Evolutionary conservation across 148 eudicot genomes (phyloP).

Genomic region (Vaccinium darrowii): DNA sequence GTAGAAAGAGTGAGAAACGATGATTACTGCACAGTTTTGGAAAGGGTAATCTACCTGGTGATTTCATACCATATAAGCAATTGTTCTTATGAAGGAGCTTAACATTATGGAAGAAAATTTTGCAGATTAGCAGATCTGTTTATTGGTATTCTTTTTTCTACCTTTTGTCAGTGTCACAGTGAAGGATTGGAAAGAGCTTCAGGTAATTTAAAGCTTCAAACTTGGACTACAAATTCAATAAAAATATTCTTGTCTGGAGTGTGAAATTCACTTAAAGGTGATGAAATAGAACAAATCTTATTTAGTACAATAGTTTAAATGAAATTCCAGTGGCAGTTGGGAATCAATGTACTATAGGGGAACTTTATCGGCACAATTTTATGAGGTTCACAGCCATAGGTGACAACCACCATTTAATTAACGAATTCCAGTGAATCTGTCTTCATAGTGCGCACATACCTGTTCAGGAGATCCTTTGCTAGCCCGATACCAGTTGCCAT

Average conservation of each 20-base stretch:
- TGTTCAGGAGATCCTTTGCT: slow-evolving; percentile 78
- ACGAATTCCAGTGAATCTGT: not conserved
- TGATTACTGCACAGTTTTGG: not conserved
- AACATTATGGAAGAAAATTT: not conserved
- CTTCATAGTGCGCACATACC: slow-evolving; percentile 20
- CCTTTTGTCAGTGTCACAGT: not conserved
- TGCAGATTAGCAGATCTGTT: not conserved
- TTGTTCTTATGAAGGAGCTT: not conserved
- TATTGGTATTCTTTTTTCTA: not conserved
- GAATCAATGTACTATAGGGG: not conserved
- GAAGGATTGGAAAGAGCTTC: slow-evolving; percentile 2
- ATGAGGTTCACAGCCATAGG: not conserved
- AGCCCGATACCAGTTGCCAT: slow-evolving; percentile 67
- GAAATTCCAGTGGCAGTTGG: not conserved
- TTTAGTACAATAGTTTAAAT: not conserved
- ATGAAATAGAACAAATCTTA: too few species aligned
- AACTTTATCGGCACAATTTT: not conserved
- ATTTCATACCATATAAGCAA: not conserved
- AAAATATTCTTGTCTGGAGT: too few species aligned
- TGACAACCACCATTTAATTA: not conserved
- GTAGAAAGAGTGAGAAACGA: slow-evolving; percentile 2
- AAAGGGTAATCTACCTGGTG: not conserved
- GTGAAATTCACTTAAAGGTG: too few species aligned
- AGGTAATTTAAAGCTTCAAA: not conserved
- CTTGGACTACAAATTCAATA: not conserved